phyloP scores from a whole-genome alignment of 306 rosid genomes.

The Prinsepia uniflora region DNA sequence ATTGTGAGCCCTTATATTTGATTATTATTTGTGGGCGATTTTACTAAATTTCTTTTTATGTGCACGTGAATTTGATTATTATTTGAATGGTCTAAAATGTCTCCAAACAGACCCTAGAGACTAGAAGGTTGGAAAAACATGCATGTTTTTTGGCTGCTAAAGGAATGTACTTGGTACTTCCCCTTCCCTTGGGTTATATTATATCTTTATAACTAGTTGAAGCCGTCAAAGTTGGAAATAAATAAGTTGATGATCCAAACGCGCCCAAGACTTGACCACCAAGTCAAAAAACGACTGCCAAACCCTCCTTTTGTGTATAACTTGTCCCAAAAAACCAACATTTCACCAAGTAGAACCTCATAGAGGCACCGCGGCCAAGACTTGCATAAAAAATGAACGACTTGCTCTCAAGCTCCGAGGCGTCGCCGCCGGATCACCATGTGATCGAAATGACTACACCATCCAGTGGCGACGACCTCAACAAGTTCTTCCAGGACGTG shows the following conservation, averaged over 20 bases:
- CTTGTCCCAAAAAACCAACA: not conserved
- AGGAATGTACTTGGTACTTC: not conserved
- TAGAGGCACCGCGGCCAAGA: too few species aligned
- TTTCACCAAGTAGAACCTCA: not conserved
- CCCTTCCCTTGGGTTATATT: not conserved
- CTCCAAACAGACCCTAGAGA: not conserved
- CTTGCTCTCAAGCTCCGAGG: conserved; percentile 51
- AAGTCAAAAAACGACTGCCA: conserved; percentile 18
- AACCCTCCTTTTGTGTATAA: conserved; percentile 3
- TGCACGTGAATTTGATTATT: too few species aligned
- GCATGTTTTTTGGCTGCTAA: not conserved
- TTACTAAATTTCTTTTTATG: too few species aligned
- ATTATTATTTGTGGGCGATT: too few species aligned
- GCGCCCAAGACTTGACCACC: conserved; percentile 1
- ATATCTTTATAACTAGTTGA: not conserved
- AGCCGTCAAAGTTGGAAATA: conserved; percentile 3
- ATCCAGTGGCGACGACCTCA: conserved; percentile 35
- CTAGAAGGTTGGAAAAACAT: not conserved
- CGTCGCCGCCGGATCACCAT: conserved; percentile 63
- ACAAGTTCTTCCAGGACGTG: conserved; percentile 75
- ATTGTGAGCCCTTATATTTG: too few species aligned
- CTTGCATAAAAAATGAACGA: conserved; percentile 68
- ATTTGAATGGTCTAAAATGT: not conserved
- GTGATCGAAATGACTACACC: conserved; percentile 65
- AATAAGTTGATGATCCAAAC: not conserved